These are phyloP conservation scores for Sugiyamaella neomexicana DNA, from an alignment of 1,139 yeast genomes.

Conservation along the genomic window DNA sequence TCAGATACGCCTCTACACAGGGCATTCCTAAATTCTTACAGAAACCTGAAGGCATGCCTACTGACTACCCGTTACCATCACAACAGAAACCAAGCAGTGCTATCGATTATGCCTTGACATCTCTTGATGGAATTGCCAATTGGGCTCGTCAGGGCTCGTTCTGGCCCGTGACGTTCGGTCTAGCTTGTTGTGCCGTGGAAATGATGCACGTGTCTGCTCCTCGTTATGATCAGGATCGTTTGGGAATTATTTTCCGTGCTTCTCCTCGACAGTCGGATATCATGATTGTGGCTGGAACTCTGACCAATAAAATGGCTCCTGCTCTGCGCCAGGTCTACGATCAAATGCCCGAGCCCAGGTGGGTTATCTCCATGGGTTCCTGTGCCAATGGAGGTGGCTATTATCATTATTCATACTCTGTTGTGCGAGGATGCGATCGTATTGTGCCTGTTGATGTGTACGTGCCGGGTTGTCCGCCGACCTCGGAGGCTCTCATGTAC, in stretches of 20 bases:
- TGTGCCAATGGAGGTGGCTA: conserved; percentile 96
- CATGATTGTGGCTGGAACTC: conserved; percentile 91
- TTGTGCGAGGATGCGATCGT: conserved; percentile 88
- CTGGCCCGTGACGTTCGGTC: conserved; percentile 93
- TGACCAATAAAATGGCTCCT: conserved; percentile 93
- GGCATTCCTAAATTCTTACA: conserved; percentile 19
- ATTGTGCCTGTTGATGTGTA: conserved; percentile 86
- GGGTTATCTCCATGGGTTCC: conserved; percentile 90
- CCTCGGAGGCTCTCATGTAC: conserved; percentile 87
- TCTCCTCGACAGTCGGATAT: conserved; percentile 93
- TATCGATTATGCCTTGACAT: conserved; percentile 81
- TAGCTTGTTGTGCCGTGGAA: conserved; percentile 92
- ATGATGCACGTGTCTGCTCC: conserved; percentile 96
- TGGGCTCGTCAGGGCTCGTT: conserved; percentile 93
- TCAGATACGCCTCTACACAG: conserved; percentile 18
- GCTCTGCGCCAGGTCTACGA: conserved; percentile 91
- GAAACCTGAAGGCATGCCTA: conserved; percentile 40
- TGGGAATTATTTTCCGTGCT: conserved; percentile 92
- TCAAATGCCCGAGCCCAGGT: conserved; percentile 91
- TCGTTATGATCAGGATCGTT: conserved; percentile 88
- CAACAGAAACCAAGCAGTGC: conserved; percentile 56
- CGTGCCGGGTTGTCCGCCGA: conserved; percentile 94
- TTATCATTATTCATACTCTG: conserved; percentile 86
- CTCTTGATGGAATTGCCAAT: conserved; percentile 78
- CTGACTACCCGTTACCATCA: conserved; percentile 55